Percentiles rank a stretch among this genome's conserved stretches.
Evolutionary conservation across 805 yeast genomes (phyloP).

Genomic region (Kluyveromyces lactis): DNA sequence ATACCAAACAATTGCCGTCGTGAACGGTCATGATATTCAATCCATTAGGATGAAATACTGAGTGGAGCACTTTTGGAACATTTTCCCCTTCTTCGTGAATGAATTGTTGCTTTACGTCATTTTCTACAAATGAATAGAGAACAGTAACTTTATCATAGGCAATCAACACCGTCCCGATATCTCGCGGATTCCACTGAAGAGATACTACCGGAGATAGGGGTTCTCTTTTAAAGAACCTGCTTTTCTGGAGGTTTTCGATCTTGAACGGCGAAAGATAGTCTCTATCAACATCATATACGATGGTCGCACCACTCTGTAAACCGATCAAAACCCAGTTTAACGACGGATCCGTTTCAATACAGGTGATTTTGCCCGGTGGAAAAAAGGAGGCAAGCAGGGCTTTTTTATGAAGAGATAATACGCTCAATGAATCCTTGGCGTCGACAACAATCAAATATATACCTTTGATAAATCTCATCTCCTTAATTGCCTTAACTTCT

Average conservation of each 20-base stretch:
- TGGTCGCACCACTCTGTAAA: constrained; percentile 60
- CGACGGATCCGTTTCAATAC: constrained; percentile 74
- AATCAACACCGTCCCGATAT: constrained; percentile 67
- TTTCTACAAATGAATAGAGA: constrained; percentile 56
- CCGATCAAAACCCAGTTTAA: constrained; percentile 85
- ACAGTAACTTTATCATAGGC: constrained; percentile 66
- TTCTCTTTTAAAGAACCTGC: constrained; percentile 45
- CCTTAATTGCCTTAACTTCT: constrained; percentile 42
- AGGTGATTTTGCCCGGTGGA: constrained; percentile 58
- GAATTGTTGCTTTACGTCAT: constrained; percentile 47
- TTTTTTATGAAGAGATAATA: constrained; percentile 62
- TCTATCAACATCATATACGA: constrained; percentile 76
- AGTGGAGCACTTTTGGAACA: constrained; percentile 43
- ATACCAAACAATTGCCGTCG: constrained; percentile 74
- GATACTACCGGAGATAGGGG: constrained; percentile 56
- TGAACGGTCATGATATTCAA: constrained; percentile 73
- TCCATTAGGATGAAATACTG: constrained; percentile 90
- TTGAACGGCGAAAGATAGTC: constrained; percentile 56
- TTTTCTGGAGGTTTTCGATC: constrained; percentile 63
- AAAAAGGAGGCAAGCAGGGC: constrained; percentile 50
- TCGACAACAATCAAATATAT: constrained; percentile 72
- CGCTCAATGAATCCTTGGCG: constrained; percentile 47
- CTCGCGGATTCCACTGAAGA: constrained; percentile 81
- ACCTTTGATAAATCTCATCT: constrained; percentile 66
- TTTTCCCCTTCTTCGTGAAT: constrained; percentile 57